Evolutionary conservation across 2,329 filamentous ascomycete species (phyloP).

Genomic region (Sclerotinia subarctica): DNA sequence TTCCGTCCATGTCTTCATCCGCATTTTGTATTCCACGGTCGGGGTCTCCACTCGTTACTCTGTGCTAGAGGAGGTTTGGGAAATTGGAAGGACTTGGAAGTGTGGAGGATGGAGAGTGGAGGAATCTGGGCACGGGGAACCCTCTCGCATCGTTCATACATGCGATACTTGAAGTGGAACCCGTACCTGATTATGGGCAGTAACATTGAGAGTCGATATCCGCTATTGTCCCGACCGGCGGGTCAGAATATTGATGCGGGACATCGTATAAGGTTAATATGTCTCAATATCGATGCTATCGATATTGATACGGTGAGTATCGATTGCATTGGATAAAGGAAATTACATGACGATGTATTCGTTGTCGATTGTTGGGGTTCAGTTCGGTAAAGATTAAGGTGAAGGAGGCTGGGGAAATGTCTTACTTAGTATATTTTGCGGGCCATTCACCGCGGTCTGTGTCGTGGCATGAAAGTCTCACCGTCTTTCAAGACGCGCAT

Average conservation of each 20-base stretch:
- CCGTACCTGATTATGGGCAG: neutral
- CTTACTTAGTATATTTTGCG: slow-evolving; percentile 6
- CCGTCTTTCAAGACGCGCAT: neutral
- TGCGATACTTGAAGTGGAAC: neutral
- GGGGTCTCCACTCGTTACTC: slow-evolving; percentile 1
- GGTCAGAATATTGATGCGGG: neutral
- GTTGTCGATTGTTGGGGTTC: slow-evolving; percentile 4
- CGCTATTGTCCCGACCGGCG: neutral
- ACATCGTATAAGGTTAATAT: slow-evolving; percentile 3
- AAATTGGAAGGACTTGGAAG: neutral
- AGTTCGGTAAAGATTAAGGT: neutral
- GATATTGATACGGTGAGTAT: slow-evolving; percentile 17
- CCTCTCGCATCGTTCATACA: neutral
- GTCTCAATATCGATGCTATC: slow-evolving; percentile 6
- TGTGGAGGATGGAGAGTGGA: slow-evolving; percentile 17
- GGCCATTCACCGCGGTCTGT: neutral
- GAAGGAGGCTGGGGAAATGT: neutral
- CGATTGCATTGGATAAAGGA: slow-evolving; percentile 10
- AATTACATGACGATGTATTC: neutral
- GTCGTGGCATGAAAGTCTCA: slow-evolving; percentile 4
- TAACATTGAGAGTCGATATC: neutral
- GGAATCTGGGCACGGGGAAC: slow-evolving; percentile 13
- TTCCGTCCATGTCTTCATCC: slow-evolving; percentile 1
- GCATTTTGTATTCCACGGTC: slow-evolving; percentile 5
- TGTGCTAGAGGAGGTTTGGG: neutral